phyloP scores from a whole-genome alignment of 2,329 filamentous ascomycete genomes.

The Exophiala alcalophila region DNA sequence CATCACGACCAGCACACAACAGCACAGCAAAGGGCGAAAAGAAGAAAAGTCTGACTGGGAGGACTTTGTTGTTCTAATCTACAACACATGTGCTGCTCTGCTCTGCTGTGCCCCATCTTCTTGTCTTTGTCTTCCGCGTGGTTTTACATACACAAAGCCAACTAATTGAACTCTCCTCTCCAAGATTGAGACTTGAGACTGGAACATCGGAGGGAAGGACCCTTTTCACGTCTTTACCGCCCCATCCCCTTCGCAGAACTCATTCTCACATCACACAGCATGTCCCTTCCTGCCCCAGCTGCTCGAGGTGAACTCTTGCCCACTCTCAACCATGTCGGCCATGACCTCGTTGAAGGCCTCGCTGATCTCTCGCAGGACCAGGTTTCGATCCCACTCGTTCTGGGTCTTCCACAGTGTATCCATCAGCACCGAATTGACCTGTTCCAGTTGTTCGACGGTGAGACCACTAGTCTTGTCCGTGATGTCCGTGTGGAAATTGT shows the following conservation, averaged over 20 bases:
- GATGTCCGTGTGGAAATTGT: constrained; percentile 47
- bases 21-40: too few relatives aligned
- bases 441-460: constrained; percentile 90
- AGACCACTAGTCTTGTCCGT: constrained; percentile 69
- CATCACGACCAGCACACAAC: too few relatives aligned
- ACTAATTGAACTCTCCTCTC: too few relatives aligned
- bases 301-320: constrained; percentile 24
- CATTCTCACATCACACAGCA: background rate
- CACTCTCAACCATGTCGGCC: constrained; percentile 30
- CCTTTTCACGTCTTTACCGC: background rate
- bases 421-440: constrained; percentile 88
- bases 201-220: too few relatives aligned
- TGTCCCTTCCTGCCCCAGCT: constrained; percentile 24
- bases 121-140: background rate
- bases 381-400: constrained; percentile 77
- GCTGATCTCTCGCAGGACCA: constrained; percentile 62
- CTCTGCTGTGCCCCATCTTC: background rate
- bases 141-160: background rate
- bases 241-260: background rate
- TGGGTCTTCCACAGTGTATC: constrained; percentile 78
- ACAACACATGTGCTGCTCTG: too few relatives aligned
- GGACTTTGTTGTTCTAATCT: too few relatives aligned
- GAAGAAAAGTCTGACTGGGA: too few relatives aligned
- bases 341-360: constrained; percentile 45
- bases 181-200: too few relatives aligned